phyloP scores from a whole-genome alignment of 2,329 filamentous ascomycete genomes.

The Calonectria pseudoturangicola region DNA sequence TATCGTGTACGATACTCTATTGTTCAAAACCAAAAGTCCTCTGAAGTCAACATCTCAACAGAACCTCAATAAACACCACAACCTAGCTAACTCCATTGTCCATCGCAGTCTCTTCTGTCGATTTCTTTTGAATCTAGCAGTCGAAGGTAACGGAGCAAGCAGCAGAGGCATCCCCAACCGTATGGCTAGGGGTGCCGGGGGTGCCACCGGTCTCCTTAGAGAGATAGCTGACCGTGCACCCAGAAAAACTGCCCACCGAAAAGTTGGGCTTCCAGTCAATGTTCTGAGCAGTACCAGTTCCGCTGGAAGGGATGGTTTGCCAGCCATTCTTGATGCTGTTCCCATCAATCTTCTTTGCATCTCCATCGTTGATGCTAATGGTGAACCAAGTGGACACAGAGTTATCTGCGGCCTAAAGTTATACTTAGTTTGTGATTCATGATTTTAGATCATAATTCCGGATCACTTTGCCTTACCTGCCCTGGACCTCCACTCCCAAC shows the following conservation, averaged over 20 bases:
- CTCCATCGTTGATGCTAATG: constrained; percentile 3
- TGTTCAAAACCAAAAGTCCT: too few relatives aligned
- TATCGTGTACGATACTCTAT: too few relatives aligned
- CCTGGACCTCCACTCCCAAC: constrained; percentile 2
- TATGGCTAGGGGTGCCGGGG: background rate
- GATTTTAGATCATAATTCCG: background rate
- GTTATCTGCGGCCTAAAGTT: background rate
- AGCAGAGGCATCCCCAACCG: background rate
- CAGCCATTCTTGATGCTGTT: constrained; percentile 19
- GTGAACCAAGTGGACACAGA: background rate
- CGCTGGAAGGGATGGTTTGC: background rate
- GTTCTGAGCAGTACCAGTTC: background rate
- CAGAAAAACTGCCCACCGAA: background rate
- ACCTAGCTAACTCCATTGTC: background rate
- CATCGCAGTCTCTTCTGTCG: background rate
- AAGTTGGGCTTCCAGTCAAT: constrained; percentile 2
- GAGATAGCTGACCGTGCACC: constrained; percentile 2
- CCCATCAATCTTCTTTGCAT: background rate
- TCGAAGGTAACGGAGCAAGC: background rate
- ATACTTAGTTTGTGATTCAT: background rate
- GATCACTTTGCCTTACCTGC: background rate
- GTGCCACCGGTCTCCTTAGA: background rate
- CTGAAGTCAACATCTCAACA: too few relatives aligned
- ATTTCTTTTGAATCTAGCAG: background rate
- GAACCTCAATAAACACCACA: too few relatives aligned